Evolutionary conservation across 2,329 filamentous ascomycete genomes (phyloP), one percentile per base, ranked within the genome.

Genomic region (Cadophora sp.): DNA sequence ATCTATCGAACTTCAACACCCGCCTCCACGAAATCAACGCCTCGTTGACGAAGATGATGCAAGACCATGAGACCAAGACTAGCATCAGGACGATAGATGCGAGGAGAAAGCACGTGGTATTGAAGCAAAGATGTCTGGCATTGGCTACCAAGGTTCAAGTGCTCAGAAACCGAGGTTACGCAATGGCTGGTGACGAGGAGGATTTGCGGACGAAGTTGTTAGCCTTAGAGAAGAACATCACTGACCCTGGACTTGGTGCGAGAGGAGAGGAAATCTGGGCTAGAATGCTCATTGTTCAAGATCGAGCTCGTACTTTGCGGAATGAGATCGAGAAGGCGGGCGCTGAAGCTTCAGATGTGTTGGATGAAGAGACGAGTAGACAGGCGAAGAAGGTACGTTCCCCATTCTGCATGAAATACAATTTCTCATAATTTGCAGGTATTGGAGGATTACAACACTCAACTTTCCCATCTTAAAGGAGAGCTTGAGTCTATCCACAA

Each of bases 201-300:
- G 90, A 92, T 72, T 79, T 97, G 56, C 89, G 91, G 79, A 87
- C 88, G 73, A 91, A 92, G 77, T 83, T 97, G 68, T 82, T 89
- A 75, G 84, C 82, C 27, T 82, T 96, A 67, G 91, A 94, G 77
- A 87, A 88, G 75, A 83, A 84, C 62, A 87, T 93, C 31, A 88
- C 89, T 71, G 92, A 96, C 76, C 92, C 93, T 8, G 89, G 89
- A 8, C 84, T 95, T 65, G 87, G 87, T 46, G 92, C 92, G 2
- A 84, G 92, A 72, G 90, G 93, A 77, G 93, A 96, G 79, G 92
- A 96, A 82, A 88, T 96, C 55, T 96, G 92, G 92, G 93, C 92
- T 72, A 84, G 92, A 56, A 87, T 96, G 81, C 90, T 94, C 60
- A 87, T 91, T 46, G 82, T 96, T 59, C 84, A 91, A 71, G 91